Conservation (phyloP, 176 grass and related monocot species). For the Thinopyrum elongatum region DNA sequence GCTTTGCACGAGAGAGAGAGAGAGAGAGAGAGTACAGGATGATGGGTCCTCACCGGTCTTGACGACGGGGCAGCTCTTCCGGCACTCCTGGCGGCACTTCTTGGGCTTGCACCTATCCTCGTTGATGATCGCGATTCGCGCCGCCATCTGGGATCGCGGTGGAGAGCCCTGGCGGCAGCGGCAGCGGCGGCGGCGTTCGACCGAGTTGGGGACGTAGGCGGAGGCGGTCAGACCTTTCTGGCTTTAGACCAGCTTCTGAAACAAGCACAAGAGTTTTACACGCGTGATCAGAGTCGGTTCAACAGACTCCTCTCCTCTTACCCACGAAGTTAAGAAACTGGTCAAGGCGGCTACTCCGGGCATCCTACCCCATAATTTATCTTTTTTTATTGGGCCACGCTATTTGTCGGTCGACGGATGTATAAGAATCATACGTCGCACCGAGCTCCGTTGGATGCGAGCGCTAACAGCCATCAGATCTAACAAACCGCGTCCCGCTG, state of each 20-base stretch:
- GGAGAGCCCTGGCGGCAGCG: neutral
- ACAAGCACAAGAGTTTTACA: too few species aligned
- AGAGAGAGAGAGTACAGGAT: neutral
- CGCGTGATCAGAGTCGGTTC: too few species aligned
- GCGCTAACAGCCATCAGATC: too few species aligned
- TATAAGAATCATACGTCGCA: too few species aligned
- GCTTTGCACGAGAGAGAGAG: neutral
- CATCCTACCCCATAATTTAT: too few species aligned
- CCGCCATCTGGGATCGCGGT: constrained; percentile 41
- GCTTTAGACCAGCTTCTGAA: neutral
- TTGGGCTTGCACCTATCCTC: constrained; percentile 82
- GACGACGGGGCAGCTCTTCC: constrained; percentile 95
- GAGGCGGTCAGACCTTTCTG: neutral
- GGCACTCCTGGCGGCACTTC: constrained; percentile 91
- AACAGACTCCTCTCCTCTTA: too few species aligned
- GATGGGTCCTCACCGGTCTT: constrained; percentile 55
- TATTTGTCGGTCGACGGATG: too few species aligned
- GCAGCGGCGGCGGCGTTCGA: constrained; percentile 2
- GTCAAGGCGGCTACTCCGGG: too few species aligned
- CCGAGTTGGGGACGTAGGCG: neutral
- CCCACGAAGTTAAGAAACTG: too few species aligned
- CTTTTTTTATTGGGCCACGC: too few species aligned
- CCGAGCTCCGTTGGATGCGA: too few species aligned
- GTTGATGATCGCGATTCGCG: constrained; percentile 83
- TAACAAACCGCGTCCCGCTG: too few species aligned